These are phyloP conservation scores for Gelatoporia subvermispora DNA, from an alignment of 768 basidiomycete species.

Conservation along the genomic window DNA sequence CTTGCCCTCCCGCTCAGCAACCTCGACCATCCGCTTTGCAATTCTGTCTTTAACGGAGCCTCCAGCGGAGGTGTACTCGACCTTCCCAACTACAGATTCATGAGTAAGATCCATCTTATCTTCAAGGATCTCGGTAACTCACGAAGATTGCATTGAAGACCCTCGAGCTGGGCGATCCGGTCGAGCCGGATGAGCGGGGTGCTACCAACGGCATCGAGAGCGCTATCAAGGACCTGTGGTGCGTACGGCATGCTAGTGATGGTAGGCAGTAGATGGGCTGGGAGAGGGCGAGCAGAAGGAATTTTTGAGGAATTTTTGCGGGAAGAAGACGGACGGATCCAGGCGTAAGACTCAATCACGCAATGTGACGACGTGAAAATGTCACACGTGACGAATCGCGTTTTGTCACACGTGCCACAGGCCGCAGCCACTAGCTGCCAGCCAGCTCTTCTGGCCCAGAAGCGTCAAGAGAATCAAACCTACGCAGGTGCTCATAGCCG, in stretches of 20 bases:
- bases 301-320: neutral
- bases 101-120: neutral
- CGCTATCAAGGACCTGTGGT: constrained; percentile 61
- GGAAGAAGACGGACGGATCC: neutral
- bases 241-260: constrained; percentile 23
- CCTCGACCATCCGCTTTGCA: constrained; percentile 92
- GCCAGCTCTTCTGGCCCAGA: too few relatives aligned
- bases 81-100: constrained; percentile 64
- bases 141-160: constrained; percentile 87
- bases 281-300: neutral
- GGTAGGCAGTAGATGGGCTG: neutral
- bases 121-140: constrained; percentile 26
- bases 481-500: too few relatives aligned
- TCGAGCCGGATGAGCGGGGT: constrained; percentile 89
- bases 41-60: constrained; percentile 97
- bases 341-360: neutral
- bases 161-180: constrained; percentile 67
- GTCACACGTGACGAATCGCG: neutral
- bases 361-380: constrained; percentile 3
- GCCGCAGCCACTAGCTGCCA: too few relatives aligned
- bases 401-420: neutral
- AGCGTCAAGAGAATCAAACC: too few relatives aligned
- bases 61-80: constrained; percentile 86
- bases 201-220: constrained; percentile 82
- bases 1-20: constrained; percentile 85